Base-by-base conservation (phyloP, 768 basidiomycete genomes). In the Suillus lakei region DNA sequence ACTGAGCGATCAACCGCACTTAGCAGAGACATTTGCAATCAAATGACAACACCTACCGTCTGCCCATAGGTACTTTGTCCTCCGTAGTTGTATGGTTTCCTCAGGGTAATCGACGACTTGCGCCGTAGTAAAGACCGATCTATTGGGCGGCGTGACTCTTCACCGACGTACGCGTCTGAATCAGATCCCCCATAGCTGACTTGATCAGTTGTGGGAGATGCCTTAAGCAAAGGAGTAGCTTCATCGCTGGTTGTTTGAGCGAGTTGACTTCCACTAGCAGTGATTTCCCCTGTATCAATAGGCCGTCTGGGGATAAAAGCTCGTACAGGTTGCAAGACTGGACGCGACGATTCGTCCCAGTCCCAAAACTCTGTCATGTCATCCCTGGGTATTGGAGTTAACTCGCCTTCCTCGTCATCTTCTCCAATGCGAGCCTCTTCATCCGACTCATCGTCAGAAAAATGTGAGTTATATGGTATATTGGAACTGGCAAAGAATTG, bases 61-160 rank as follows among this genome's bases (percentile, higher is more conserved):
- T 91, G 90, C 28, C 89, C 89, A 69, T 88, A 91, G 9, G 90
- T 91, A 65, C 90, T 91, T 71, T 85, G 82, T 7, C 90, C 90
- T 5, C 76, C 78, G 64, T 80, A 80, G 54, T 76, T 67, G 63
- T 80, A 72, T 58, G 73, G 76, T 26, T 69, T 63, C 26, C 8
- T 62, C 56, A 60, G 16, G 60, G 39, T 62, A 36, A 3, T 30
- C 5, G 41, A 63, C 23, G 63, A 64, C 26, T 58, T 39, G 28
- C 55, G 62, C 21, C 61, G 63, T 12, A 30, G 36, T 32, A 64
- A 44, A 62, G 63, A 34, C 30, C 34, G 38, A 61, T 64, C 63
- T 41, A 15, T 30, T 32, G 30, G 39, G 13, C 5, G 15, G 28
- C n/a, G 38, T 10, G 61, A 64, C 18, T 41, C 58, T 39, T 30